Base-by-base conservation (phyloP, 2,329 filamentous ascomycete genomes). In the Apiospora marii region DNA sequence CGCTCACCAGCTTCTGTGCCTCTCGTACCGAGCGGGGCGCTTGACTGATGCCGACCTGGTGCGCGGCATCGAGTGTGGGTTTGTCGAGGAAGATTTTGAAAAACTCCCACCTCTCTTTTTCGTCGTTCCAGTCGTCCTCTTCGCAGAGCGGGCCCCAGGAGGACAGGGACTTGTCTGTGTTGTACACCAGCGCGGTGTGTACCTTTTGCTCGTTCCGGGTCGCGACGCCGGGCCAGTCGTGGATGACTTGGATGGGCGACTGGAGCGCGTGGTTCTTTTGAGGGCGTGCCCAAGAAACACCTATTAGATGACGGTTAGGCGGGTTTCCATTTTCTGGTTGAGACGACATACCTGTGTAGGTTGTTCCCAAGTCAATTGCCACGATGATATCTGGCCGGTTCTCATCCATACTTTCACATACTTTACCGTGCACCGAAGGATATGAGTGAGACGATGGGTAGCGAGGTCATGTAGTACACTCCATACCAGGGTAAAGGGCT, bases 61-160 rank as follows among this genome's bases (percentile, higher is more conserved):
- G 85, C 53, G 84, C 84, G 24, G 81, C 79, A 0, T 77, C 78
- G 1, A 89, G 78, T 12, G 83, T 86, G 12, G 82, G 82, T 5
- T 82, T 80, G 70, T 89, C 87, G 19, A 89, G 82, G 74, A 85
- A 88, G 73, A 87, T 87, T 75, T 90, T 89, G 82, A 90, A 89
- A 82, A 88, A 88, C 71, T 89, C 86, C 10, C 82, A 81, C 4
- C 81, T 81, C 8, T 75, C 77, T 71, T 83, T 84, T 1, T 41
- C 37, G 0, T 77, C 37, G 0, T 77, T 71, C 51, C 81, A 79
- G 19, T 82, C 81, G 49, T 84, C 84, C 12, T 87, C 85, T 37
- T 85, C 84, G 53, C 87, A 89, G 41, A 86, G 80, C 74, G 87
- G 89, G 0, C 88, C 87, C 88, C 88, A 89, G 0, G 85, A 87